Base-by-base conservation (phyloP, 805 yeast genomes). In the Maudiozyma saulgeensis region DNA sequence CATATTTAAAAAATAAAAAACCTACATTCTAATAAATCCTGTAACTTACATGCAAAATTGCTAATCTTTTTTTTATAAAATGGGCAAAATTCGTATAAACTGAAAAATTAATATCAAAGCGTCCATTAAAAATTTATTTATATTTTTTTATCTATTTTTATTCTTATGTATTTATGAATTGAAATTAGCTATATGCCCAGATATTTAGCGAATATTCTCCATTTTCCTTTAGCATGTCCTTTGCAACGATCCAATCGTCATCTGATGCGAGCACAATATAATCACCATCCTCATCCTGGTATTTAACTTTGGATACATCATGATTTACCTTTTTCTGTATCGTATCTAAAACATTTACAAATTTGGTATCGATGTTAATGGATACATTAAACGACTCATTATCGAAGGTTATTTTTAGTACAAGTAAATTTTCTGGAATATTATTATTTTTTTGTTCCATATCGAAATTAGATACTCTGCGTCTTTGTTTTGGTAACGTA, bases 221-320 rank as follows among this genome's bases (percentile, higher is more conserved):
- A 44, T 71, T 67, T 51, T 79, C 81, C 43, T 66, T 70, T 40
- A 78, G 63, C 80, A 78, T 76, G 54, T 87, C 96, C 49, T 83
- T 76, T 2, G 96, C 97, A 63, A 90, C 80, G 28, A 66, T 68
- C 87, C 96, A 85, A 63, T 91, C 98, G 47, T 91, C 97, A 53
- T 84, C 84, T 32, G 88, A 79, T 56, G 82, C 85, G 67, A 91
- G 79, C 44, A 85, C 81, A 41, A 93, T 95, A 63, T 79, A 84
- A 64, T 93, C 99, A 16, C 95, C 96, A 63, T 93, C 99, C 67
- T 93, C 99, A 66, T 93, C 99, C 62, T 80, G 81, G 63, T 88
- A 91, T 65, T 82, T 82, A 52, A 93, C 74, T 58, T 84, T 72
- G 49, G 70, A 67, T 44, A 70, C 55, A 13, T 66, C 73, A 46